Percentiles rank a stretch among this genome's conserved stretches.
phyloP scores from a whole-genome alignment of 1,284 basidiomycete species.

The Violaceomyces palustris region DNA sequence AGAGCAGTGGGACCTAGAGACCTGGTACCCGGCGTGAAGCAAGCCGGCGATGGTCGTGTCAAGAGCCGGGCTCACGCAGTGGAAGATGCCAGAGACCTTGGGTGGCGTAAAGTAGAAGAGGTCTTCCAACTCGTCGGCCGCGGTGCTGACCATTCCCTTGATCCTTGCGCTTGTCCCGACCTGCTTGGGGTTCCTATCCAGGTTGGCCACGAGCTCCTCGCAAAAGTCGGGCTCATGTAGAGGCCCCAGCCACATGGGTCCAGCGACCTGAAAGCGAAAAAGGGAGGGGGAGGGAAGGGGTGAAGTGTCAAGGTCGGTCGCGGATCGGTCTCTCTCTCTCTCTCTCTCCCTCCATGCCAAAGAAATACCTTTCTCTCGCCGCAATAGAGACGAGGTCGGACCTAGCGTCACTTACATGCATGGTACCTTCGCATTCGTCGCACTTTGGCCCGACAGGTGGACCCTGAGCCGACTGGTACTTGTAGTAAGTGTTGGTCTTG shows the following conservation, averaged over 20 bases:
- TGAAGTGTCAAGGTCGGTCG: too few species aligned
- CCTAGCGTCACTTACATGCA: too few species aligned
- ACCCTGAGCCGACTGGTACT: constrained; percentile 63
- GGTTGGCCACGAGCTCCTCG: constrained; percentile 67
- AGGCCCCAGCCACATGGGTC: constrained; percentile 92
- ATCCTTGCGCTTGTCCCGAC: constrained; percentile 81
- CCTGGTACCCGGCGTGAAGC: constrained; percentile 73
- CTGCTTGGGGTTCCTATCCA: constrained; percentile 57
- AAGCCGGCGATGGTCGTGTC: constrained; percentile 67
- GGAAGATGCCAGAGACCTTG: constrained; percentile 74
- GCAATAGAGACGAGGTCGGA: too few species aligned
- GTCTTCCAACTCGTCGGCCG: constrained; percentile 69
- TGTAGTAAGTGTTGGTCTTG: constrained; percentile 53
- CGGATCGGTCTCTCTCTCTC: too few species aligned
- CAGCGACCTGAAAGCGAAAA: constrained; percentile 73
- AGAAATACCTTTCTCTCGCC: too few species aligned
- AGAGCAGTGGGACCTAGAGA: constrained; percentile 84
- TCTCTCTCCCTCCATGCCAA: too few species aligned
- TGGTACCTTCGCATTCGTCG: constrained; percentile 66
- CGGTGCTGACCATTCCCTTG: constrained; percentile 89
- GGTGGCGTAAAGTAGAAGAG: constrained; percentile 91
- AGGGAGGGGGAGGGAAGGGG: too few species aligned
- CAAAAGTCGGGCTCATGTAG: constrained; percentile 77
- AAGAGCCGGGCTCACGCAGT: constrained; percentile 57
- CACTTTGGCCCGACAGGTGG: constrained; percentile 67